Evolutionary conservation across 179 eudicot species (phyloP), one percentile per base, ranked within the genome.

Genomic region (Spergularia azorica): DNA sequence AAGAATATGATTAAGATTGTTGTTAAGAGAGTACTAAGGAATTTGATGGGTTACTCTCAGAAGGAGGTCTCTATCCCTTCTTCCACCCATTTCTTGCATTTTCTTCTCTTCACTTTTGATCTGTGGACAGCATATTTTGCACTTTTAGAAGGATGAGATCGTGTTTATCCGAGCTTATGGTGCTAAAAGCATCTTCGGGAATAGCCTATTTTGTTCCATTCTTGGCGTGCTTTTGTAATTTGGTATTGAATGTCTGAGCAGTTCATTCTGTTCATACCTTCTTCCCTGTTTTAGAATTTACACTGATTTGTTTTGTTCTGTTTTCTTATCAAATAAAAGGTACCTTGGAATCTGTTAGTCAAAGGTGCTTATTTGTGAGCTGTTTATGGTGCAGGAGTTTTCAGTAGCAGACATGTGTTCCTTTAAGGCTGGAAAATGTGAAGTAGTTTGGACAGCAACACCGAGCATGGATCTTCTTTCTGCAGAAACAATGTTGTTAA

Each of bases 391-490:
- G 69, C 93, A 93, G 97, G 92, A 84, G 64, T 79, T 89, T 50
- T 48, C 84, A 63, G 97, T 93, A 39, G 88, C 88, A 39, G 94
- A 90, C 18, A 20, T 91, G 73, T 89, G 84, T 55, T 73, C 85
- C 63, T 71, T 74, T 9, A 58, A 67, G 67, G 84, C 84, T 26
- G 77, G 82, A 59, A 88, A 73, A 46, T 79, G 86, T 69, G 68
- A 26, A 63, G 79, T 84, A 15, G 6, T 74, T 6, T 84, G 91
- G 86, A 86, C 90, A 36, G 85, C 82, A 52, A 89, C 91, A 63
- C 98, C 99, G 32, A 78, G 68, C 74, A 91, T 84, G 94, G 89
- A 81, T 83, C 87, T 95, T 56, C 77, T 80, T 73, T 83, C 86
- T 38, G 98, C 98, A 82, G 84, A 81, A 72, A 78, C 50, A 63